Evolutionary conservation across 306 rosid genomes (phyloP), one percentile per base, ranked within the genome.

Genomic region (Phaseolus lunatus): DNA sequence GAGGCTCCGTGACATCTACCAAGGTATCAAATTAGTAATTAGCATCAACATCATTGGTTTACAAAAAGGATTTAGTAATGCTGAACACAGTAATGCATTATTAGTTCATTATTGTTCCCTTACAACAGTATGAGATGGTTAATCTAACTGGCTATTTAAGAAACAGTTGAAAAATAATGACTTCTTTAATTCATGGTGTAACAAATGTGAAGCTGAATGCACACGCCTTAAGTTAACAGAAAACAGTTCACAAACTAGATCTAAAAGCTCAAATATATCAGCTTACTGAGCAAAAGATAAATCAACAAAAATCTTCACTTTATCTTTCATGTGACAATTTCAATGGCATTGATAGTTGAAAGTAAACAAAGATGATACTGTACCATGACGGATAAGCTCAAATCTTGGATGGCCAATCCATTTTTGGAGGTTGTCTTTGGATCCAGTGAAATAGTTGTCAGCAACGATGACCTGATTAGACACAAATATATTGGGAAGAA

Each of bases 331-430:
- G 29, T 23, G 76, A 19, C 37, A 7, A 68, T 3, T 23, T 79
- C 31, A 13, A 48, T 24, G 56, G 20, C 3, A 39, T 27, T 67
- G 62, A 23, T 43, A 20, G 68, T 35, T 84, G 70, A 78, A 9
- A 33, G 64, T 48, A 16, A 58, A 45, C 22, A 44, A 73, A 43
- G 54, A 68, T 57, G 45, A 16, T 84, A 76, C 35, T 62, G 54
- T 94, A 94, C 98, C 98, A 76, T 94, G 97, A 58, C 98, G 98
- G 72, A 89, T 94, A 59, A 94, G 97, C 88, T 94, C 97, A 58
- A 94, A 94, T 90, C 98, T 88, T 44, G 97, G 97, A 80, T 94
- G 97, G 63, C 97, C 96, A 72, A 94, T 90, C 98, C 98, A 94
- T 77, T 84, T 90, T 78, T 70, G 90, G 76, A 94, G 89, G 78